phyloP scores from a whole-genome alignment of 352 stramenopile species.

The Phytophthora meadii region DNA sequence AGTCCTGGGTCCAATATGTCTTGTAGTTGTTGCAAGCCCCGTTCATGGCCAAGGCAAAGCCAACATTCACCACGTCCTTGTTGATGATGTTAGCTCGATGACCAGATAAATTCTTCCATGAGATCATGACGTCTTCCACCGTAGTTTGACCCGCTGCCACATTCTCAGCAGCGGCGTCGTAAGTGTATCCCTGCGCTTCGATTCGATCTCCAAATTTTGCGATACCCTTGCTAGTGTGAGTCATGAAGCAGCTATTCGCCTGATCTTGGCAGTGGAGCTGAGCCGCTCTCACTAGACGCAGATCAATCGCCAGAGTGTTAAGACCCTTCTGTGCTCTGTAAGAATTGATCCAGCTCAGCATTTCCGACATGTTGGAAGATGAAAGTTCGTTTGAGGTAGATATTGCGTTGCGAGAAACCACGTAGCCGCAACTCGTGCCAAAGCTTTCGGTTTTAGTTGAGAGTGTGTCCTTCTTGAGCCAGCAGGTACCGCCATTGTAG shows the following conservation, averaged over 20 bases:
- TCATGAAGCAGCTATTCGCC: conserved; percentile 48
- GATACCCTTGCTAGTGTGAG: conserved; percentile 42
- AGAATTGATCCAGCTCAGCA: conserved; percentile 48
- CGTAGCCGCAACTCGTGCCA: conserved; percentile 36
- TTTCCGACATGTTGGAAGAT: conserved; percentile 22
- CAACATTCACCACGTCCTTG: conserved; percentile 23
- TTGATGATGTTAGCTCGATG: conserved; percentile 57
- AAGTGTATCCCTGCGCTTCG: conserved; percentile 49
- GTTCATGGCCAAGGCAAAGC: conserved; percentile 31
- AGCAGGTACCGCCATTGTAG: conserved; percentile 44
- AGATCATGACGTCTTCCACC: conserved; percentile 48
- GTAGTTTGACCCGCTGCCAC: conserved; percentile 49
- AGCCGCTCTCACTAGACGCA: conserved; percentile 17
- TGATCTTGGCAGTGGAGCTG: conserved; percentile 39
- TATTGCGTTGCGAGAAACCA: conserved; percentile 23
- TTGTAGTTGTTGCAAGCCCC: conserved; percentile 36
- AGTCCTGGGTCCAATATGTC: conserved; percentile 62
- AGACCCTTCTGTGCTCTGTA: conserved; percentile 46
- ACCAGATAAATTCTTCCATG: conserved; percentile 55
- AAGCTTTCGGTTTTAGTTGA: conserved; percentile 16
- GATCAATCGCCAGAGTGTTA: conserved; percentile 38
- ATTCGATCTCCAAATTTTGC: conserved; percentile 40
- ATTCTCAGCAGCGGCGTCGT: conserved; percentile 50
- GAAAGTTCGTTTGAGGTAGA: conserved; percentile 26
- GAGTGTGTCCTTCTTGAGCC: conserved; percentile 28